Percentiles rank a stretch among this genome's conserved stretches.
Conservation (phyloP, 352 stramenopile genomes). For the Globisporangium yorkense region DNA sequence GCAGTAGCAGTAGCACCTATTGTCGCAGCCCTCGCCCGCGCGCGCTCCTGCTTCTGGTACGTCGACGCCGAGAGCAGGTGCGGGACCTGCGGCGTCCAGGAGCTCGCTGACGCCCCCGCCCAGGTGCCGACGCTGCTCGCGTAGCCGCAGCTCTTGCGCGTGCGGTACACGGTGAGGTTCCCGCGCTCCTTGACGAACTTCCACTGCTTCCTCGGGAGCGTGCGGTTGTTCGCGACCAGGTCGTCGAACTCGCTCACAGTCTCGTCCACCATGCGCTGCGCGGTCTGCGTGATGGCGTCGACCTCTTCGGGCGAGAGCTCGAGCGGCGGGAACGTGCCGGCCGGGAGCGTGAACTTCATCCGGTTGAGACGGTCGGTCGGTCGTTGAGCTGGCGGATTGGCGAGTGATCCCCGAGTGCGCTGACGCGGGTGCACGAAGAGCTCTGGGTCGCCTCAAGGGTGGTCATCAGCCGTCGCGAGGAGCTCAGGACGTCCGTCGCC, state of each 20-base stretch:
- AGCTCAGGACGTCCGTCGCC: too few relatives aligned
- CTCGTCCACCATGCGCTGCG: conserved; percentile 9
- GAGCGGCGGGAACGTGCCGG: conserved; percentile 6
- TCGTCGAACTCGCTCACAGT: conserved; percentile 3
- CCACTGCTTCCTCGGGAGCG: conserved; percentile 28
- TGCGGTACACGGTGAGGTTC: conserved; percentile 25
- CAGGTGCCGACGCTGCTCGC: not conserved
- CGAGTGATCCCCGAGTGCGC: too few relatives aligned
- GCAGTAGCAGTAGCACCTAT: not conserved
- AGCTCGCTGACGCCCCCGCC: not conserved
- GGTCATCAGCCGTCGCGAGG: too few relatives aligned
- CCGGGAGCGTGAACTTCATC: conserved; percentile 1
- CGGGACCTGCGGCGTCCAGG: not conserved
- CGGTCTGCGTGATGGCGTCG: conserved; percentile 1
- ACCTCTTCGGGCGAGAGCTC: conserved; percentile 14
- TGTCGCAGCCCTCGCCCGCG: not conserved
- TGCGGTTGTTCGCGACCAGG: conserved; percentile 4
- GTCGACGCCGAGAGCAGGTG: not conserved
- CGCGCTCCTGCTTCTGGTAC: not conserved
- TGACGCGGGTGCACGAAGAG: too few relatives aligned
- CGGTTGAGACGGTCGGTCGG: not conserved
- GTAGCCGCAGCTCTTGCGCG: not conserved
- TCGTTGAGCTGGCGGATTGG: too few relatives aligned
- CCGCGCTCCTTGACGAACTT: conserved; percentile 32
- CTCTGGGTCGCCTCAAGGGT: too few relatives aligned